Conservation (phyloP, 2,329 filamentous ascomycete genomes). For the Penicillium sp. region DNA sequence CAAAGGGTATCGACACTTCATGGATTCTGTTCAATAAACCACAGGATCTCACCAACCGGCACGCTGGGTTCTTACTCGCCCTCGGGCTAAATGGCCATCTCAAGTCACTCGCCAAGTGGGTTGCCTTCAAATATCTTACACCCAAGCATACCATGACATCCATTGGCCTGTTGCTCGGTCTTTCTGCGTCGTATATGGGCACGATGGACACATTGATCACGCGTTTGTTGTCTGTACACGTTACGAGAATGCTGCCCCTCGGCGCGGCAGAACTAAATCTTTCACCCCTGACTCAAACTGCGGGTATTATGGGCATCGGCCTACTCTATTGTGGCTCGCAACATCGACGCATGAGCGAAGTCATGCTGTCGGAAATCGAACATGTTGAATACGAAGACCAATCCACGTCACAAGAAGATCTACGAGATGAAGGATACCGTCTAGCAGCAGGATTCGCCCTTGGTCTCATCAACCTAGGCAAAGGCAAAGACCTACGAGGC, state of each 20-base stretch:
- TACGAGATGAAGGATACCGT: slow-evolving; percentile 94
- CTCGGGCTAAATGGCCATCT: slow-evolving; percentile 92
- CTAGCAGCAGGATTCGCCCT: slow-evolving; percentile 90
- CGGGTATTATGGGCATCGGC: slow-evolving; percentile 95
- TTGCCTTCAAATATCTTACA: slow-evolving; percentile 98
- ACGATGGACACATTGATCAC: slow-evolving; percentile 98
- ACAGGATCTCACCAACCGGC: slow-evolving; percentile 86
- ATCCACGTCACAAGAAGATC: slow-evolving; percentile 64
- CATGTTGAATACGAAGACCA: slow-evolving; percentile 77
- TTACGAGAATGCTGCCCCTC: slow-evolving; percentile 86
- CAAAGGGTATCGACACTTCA: slow-evolving; percentile 92
- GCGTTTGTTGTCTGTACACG: slow-evolving; percentile 87
- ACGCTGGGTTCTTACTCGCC: slow-evolving; percentile 88
- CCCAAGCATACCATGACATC: slow-evolving; percentile 99
- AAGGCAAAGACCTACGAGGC: slow-evolving; percentile 81
- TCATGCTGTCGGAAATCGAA: slow-evolving; percentile 97
- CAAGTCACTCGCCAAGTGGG: slow-evolving; percentile 93
- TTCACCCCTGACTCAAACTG: slow-evolving; percentile 88
- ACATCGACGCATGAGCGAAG: slow-evolving; percentile 96
- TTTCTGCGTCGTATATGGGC: slow-evolving; percentile 90
- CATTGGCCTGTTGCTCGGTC: slow-evolving; percentile 84
- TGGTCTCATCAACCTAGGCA: slow-evolving; percentile 90
- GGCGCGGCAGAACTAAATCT: slow-evolving; percentile 93
- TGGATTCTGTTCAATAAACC: slow-evolving; percentile 99
- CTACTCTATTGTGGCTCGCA: slow-evolving; percentile 92